Evolutionary conservation across 345 rosid species (phyloP).

Genomic region (rapeseed (Brassica napus)): DNA sequence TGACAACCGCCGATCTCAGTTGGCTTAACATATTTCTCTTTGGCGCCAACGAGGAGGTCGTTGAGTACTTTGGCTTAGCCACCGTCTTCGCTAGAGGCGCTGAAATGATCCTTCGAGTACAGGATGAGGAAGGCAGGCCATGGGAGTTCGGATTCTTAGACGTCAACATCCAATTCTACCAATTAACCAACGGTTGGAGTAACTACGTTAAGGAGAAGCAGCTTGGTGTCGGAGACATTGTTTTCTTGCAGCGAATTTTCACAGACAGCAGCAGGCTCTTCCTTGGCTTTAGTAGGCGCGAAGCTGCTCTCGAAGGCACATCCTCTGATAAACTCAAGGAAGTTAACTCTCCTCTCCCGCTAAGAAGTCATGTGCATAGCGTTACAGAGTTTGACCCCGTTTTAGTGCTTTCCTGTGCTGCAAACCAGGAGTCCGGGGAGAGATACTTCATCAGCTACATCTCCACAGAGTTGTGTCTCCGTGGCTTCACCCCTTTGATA

Average conservation of each 20-base stretch:
- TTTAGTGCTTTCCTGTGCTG: not conserved
- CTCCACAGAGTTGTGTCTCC: not conserved
- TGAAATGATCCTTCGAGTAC: no score
- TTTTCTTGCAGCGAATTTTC: conserved; percentile 51
- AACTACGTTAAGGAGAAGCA: no score
- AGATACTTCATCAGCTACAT: conserved; percentile 14
- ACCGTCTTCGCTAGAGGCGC: no score
- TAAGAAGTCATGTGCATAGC: not conserved
- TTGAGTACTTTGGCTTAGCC: no score
- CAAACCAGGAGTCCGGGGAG: conserved; percentile 20
- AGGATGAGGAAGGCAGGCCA: no score
- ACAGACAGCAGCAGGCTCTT: conserved; percentile 47
- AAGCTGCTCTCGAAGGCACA: not conserved
- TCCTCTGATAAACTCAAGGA: not conserved
- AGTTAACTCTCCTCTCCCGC: not conserved
- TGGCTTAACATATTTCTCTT: no score
- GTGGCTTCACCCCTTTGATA: conserved; percentile 6
- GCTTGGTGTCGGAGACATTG: conserved; percentile 11
- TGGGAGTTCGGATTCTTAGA: no score
- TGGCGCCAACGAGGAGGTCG: no score
- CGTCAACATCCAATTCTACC: no score
- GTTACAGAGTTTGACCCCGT: not conserved
- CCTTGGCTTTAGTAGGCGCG: conserved; percentile 52
- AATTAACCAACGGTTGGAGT: no score
- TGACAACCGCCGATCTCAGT: no score